Evolutionary conservation across 371 early-diverging fungal genomes (phyloP).

Genomic region (Syncephalis plumigaleata): DNA sequence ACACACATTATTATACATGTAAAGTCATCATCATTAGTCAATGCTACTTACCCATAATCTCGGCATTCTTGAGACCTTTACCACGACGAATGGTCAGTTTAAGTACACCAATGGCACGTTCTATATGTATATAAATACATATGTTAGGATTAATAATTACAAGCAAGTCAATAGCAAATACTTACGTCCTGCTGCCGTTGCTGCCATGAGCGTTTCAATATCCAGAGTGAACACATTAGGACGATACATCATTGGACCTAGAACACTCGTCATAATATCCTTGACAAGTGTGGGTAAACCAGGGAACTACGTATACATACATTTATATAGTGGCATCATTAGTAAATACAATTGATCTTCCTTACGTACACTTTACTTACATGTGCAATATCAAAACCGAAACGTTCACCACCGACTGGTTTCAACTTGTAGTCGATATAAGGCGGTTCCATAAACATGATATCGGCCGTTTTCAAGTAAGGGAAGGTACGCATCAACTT

Average conservation of each 20-base stretch:
- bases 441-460: conserved; percentile 80
- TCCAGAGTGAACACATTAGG: conserved; percentile 75
- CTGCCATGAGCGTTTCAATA: conserved; percentile 64
- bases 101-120: conserved; percentile 73
- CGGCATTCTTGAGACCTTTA: conserved; percentile 51
- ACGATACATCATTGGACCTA: conserved; percentile 67
- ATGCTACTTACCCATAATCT: conserved; percentile 62
- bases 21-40: not conserved
- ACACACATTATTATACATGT: not conserved
- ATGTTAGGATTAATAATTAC: conserved; percentile 19
- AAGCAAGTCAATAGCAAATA: conserved; percentile 8
- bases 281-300: conserved; percentile 64
- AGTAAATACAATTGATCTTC: too few species aligned
- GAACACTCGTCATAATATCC: conserved; percentile 52
- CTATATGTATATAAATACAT: conserved; percentile 11
- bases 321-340: too few species aligned
- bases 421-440: conserved; percentile 81
- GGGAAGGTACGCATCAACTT: conserved; percentile 75
- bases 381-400: conserved; percentile 65
- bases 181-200: conserved; percentile 6
- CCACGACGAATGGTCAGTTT: conserved; percentile 60
- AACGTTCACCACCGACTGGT: conserved; percentile 77
- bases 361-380: too few species aligned
- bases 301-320: conserved; percentile 37
- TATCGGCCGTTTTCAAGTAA: conserved; percentile 68